phyloP scores from a whole-genome alignment of 2,329 filamentous ascomycete genomes.

The Fusarium lyarnte region DNA sequence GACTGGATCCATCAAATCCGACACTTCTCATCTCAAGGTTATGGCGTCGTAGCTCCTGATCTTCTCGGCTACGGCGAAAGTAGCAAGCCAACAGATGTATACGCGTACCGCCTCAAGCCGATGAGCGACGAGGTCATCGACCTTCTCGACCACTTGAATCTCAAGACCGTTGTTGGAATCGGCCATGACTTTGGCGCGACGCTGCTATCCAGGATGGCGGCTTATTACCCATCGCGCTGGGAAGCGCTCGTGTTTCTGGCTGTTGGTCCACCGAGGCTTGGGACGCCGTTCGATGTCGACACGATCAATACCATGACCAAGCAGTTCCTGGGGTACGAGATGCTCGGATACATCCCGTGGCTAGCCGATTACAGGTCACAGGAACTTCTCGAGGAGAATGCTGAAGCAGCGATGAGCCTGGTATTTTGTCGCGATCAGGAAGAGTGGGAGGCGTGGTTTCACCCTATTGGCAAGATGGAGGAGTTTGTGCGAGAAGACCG shows the following conservation, averaged over 20 bases:
- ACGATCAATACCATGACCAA: conserved; percentile 47
- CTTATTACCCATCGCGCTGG: conserved; percentile 40
- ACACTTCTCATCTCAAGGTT: conserved; percentile 48
- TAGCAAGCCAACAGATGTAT: conserved; percentile 43
- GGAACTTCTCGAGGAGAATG: conserved; percentile 36
- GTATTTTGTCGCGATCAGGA: conserved; percentile 41
- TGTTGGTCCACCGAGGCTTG: conserved; percentile 44
- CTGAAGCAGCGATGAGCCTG: conserved; percentile 42
- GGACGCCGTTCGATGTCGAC: conserved; percentile 44
- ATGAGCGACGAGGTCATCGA: conserved; percentile 48
- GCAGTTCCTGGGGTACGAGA: conserved; percentile 41
- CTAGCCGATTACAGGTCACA: conserved; percentile 33
- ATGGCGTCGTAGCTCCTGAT: conserved; percentile 56
- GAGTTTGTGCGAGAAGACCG: conserved; percentile 40
- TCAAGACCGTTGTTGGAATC: conserved; percentile 55
- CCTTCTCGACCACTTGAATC: conserved; percentile 44
- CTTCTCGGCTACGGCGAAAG: conserved; percentile 52
- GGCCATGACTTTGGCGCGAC: conserved; percentile 51
- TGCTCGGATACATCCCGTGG: conserved; percentile 48
- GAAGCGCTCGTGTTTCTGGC: conserved; percentile 42
- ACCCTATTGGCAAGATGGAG: conserved; percentile 43
- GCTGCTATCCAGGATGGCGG: conserved; percentile 43
- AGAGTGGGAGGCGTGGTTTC: conserved; percentile 42
- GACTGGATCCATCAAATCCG: conserved; percentile 55
- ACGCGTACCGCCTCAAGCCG: conserved; percentile 45